A percentile compares a stretch with the other conserved stretches of the same genome.
These are phyloP conservation scores for Cucurbita maxima DNA, from an alignment of 306 rosid genomes.

Conservation along the genomic window DNA sequence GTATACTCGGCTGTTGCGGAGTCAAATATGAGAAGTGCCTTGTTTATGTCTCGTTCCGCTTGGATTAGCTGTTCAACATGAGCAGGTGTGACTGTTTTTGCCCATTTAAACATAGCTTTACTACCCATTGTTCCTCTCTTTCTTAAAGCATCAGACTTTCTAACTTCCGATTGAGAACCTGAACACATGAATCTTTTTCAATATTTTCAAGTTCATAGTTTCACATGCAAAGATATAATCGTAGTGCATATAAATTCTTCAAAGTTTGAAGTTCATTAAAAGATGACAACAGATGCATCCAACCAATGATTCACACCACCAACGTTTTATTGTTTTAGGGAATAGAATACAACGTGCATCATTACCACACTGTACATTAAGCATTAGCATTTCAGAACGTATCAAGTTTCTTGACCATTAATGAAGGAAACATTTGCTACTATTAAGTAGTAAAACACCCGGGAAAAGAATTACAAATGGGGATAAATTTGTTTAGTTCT, in stretches of 20 bases:
- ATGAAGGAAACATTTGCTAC: neutral
- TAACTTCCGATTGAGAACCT: neutral
- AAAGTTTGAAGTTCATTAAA: neutral
- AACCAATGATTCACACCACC: neutral
- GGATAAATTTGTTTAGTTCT: neutral
- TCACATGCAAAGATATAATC: neutral
- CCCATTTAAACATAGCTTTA: slow-evolving; percentile 58
- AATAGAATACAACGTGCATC: neutral
- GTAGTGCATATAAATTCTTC: neutral
- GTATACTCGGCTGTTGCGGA: slow-evolving; percentile 63
- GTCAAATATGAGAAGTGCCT: slow-evolving; percentile 51
- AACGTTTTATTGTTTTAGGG: neutral
- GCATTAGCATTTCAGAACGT: slow-evolving; percentile 15
- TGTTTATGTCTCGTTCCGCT: slow-evolving; percentile 49
- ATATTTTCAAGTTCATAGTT: neutral
- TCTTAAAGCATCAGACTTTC: neutral
- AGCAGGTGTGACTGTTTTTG: slow-evolving; percentile 37
- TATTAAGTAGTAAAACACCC: neutral
- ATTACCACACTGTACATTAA: neutral
- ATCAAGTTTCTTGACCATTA: neutral
- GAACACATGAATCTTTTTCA: neutral
- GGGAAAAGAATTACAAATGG: neutral
- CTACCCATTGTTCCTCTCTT: slow-evolving; percentile 33
- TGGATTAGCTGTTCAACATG: slow-evolving; percentile 51
- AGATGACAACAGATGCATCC: neutral